Percentiles rank a stretch among this genome's conserved stretches.
Conservation (phyloP, 2,329 filamentous ascomycete genomes). For the Coniochaeta hoffmannii region DNA sequence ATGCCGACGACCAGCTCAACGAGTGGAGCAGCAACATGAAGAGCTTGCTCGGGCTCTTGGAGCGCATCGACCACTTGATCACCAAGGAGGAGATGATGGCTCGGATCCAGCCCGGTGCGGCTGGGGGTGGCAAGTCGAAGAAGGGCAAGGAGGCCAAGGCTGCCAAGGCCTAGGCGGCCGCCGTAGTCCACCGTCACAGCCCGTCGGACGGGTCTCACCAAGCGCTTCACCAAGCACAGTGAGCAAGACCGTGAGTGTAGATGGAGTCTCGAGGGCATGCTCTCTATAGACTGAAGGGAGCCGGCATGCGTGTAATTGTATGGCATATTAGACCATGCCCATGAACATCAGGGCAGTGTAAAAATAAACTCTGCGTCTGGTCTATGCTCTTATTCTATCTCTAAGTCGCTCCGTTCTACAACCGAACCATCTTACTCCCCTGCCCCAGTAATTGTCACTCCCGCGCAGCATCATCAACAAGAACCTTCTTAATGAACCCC, state of each 20-base stretch:
- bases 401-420: background rate
- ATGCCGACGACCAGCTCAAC: conserved; percentile 92
- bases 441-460: background rate
- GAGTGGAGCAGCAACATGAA: conserved; percentile 93
- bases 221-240: background rate
- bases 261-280: background rate
- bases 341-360: background rate
- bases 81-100: conserved; percentile 99
- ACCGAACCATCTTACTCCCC: background rate
- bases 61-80: conserved; percentile 92
- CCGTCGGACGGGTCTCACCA: background rate
- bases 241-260: background rate
- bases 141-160: conserved; percentile 31
- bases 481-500: conserved; percentile 21
- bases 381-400: background rate
- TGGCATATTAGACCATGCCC: conserved; percentile 3
- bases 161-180: background rate
- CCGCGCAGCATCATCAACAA: conserved; percentile 4
- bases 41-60: conserved; percentile 66
- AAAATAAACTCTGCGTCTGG: background rate
- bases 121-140: conserved; percentile 23
- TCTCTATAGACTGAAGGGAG: background rate
- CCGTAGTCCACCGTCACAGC: background rate
- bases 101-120: conserved; percentile 66
- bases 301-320: background rate